Base-by-base conservation (phyloP, 495 filamentous ascomycete genomes). In the Aspergillus incahuasiensis region DNA sequence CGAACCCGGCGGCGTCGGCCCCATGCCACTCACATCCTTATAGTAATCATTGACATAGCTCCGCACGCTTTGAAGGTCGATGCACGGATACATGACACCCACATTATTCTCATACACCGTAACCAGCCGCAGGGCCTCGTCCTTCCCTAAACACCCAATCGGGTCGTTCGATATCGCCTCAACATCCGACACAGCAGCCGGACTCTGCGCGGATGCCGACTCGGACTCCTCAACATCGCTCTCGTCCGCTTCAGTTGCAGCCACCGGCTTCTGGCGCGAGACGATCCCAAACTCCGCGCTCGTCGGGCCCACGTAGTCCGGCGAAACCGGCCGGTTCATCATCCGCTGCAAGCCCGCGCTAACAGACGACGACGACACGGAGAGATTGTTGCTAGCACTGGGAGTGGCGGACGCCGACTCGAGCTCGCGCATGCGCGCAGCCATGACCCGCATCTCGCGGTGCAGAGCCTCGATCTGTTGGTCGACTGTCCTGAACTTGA, bases 51-150 rank as follows among this genome's bases (percentile, higher is more conserved):
- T 52, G 12, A 70, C 68, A 39, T 74, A 76, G 22, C 57, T 63
- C 25, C 74, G 69, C 46, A 90, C 74, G 43, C 76, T 75, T 20
- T 88, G 82, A 39, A 92, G 84, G 60, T 87, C 78, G 13, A 94
- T 69, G 32, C 92, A 82, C 0, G 89, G 89, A 66, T 92, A 95
- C 88, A 92, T 92, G 42, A 88, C 71, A 11, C 87, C 86, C 46
- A 92, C 81, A 59, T 89, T 87, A 58, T 95, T 86, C 48, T 91
- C 86, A 64, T 88, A 88, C 0, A 91, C 76, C 7, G 80, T 70
- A 48, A 87, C 83, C 16, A 95, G 68, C 0, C 87, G 80, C 8
- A 89, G 64, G 44, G 88, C 80, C 58, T 95, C 88, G 40, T 85
- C 77, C 59, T 82, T 48, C 0, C 67, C 66, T 1, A 73, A 41